Evolutionary conservation across 2,329 filamentous ascomycete genomes (phyloP).

Genomic region (Colletotrichum cordylinicola): DNA sequence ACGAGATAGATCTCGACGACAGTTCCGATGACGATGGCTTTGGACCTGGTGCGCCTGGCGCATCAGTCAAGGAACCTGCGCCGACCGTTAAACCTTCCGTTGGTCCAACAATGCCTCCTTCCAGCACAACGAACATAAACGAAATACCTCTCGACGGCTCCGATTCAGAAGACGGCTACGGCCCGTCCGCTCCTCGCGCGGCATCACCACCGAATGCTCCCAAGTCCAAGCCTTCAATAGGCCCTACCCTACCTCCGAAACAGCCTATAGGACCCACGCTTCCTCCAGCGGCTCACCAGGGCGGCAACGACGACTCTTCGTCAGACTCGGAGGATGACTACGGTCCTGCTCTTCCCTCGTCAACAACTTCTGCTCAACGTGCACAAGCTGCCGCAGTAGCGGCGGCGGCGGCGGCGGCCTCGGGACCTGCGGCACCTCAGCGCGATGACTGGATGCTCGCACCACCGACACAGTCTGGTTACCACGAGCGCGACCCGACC

Average conservation of each 20-base stretch:
- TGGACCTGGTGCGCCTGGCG: slow-evolving; percentile 39
- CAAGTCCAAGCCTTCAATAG: slow-evolving; percentile 26
- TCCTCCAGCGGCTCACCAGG: slow-evolving; percentile 45
- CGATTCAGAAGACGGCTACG: slow-evolving; percentile 40
- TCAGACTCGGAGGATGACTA: slow-evolving; percentile 59
- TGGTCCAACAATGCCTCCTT: slow-evolving; percentile 29
- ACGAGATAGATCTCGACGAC: slow-evolving; percentile 53
- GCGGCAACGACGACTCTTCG: slow-evolving; percentile 33
- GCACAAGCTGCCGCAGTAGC: slow-evolving; percentile 43
- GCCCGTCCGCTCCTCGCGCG: slow-evolving; percentile 23
- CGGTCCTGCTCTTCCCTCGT: slow-evolving; percentile 63
- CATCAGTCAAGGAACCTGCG: slow-evolving; percentile 3
- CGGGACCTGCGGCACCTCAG: slow-evolving; percentile 52
- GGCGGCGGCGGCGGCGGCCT: slow-evolving; percentile 29
- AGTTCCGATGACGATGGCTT: slow-evolving; percentile 47
- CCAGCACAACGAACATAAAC: slow-evolving; percentile 36
- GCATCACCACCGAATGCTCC: slow-evolving; percentile 21
- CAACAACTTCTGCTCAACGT: slow-evolving; percentile 29
- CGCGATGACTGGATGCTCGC: slow-evolving; percentile 88
- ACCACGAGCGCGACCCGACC: slow-evolving; percentile 77
- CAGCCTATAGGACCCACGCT: slow-evolving; percentile 47
- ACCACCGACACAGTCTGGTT: slow-evolving; percentile 63
- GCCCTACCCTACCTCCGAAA: slow-evolving; percentile 31
- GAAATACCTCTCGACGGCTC: slow-evolving; percentile 45
- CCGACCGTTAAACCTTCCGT: slow-evolving; percentile 24